Evolutionary conservation across 1,139 yeast species (phyloP).

Genomic region (Yamadazyma friedrichii): DNA sequence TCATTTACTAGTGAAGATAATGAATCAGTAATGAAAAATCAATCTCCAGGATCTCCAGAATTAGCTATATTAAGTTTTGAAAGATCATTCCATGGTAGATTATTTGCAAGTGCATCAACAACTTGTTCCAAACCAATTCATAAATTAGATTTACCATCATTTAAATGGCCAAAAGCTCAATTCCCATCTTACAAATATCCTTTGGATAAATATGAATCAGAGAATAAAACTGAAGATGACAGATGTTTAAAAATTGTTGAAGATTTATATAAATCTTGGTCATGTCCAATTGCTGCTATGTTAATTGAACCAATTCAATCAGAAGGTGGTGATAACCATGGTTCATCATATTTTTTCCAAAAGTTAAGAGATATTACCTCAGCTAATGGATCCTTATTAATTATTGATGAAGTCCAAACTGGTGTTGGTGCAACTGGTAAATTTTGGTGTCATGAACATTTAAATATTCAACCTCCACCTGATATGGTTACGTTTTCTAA

Average conservation of each 20-base stretch:
- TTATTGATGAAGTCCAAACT: constrained; percentile 73
- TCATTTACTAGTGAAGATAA: constrained; percentile 62
- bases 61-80: constrained; percentile 71
- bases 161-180: constrained; percentile 85
- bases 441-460: constrained; percentile 74
- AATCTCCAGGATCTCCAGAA: constrained; percentile 74
- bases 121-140: constrained; percentile 83
- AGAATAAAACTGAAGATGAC: constrained; percentile 62
- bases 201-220: constrained; percentile 52
- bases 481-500: constrained; percentile 76
- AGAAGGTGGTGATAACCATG: constrained; percentile 78
- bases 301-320: constrained; percentile 74
- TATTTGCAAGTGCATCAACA: constrained; percentile 75
- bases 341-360: constrained; percentile 59
- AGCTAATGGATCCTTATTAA: constrained; percentile 58
- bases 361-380: constrained; percentile 61
- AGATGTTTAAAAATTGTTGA: constrained; percentile 64
- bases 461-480: constrained; percentile 61
- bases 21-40: constrained; percentile 60
- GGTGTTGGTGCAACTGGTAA: constrained; percentile 75
- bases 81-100: constrained; percentile 79
- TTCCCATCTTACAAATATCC: constrained; percentile 78
- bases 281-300: constrained; percentile 66
- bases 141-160: constrained; percentile 80
- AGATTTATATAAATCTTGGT: constrained; percentile 54